These are phyloP conservation scores for Talaromyces proteolyticus DNA, from an alignment of 495 filamentous ascomycete genomes.

Conservation along the genomic window DNA sequence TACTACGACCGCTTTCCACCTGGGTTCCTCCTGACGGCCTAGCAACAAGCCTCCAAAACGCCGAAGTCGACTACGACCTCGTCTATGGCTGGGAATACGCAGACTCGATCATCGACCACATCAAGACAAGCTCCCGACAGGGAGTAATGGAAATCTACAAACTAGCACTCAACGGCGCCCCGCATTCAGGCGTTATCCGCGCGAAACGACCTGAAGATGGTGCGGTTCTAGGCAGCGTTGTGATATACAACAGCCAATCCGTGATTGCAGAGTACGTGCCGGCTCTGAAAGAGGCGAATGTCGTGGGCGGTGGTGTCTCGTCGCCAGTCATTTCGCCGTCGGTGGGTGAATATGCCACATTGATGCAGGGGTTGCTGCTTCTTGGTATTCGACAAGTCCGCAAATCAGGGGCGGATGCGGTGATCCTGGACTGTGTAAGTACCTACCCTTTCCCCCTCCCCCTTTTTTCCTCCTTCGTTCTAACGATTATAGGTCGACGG, in stretches of 20 bases:
- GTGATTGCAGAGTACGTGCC: constrained; percentile 65
- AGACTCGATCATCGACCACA: constrained; percentile 67
- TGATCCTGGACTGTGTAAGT: constrained; percentile 73
- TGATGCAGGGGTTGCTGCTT: constrained; percentile 76
- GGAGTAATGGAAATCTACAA: constrained; percentile 81
- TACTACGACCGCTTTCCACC: constrained; percentile 56
- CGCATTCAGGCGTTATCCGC: constrained; percentile 73
- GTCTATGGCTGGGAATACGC: constrained; percentile 75
- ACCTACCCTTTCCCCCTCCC: constrained; percentile 10
- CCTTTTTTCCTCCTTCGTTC: not conserved
- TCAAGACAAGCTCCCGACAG: constrained; percentile 67
- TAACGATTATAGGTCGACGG: constrained; percentile 50
- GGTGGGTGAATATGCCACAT: constrained; percentile 59
- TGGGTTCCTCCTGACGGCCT: constrained; percentile 75
- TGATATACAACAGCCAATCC: constrained; percentile 69
- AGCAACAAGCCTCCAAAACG: constrained; percentile 60
- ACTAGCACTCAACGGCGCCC: constrained; percentile 65
- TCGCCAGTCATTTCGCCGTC: constrained; percentile 70
- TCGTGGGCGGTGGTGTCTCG: constrained; percentile 64
- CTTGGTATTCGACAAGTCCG: constrained; percentile 81
- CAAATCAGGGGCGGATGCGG: constrained; percentile 60
- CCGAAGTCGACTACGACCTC: constrained; percentile 57
- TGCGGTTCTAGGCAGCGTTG: constrained; percentile 70
- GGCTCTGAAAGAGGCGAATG: constrained; percentile 43
- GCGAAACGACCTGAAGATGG: constrained; percentile 66